A percentile compares a stretch with the other conserved stretches of the same genome.
Conservation (phyloP, 164 flowering plant species). For the Warburgia ugandensis region DNA sequence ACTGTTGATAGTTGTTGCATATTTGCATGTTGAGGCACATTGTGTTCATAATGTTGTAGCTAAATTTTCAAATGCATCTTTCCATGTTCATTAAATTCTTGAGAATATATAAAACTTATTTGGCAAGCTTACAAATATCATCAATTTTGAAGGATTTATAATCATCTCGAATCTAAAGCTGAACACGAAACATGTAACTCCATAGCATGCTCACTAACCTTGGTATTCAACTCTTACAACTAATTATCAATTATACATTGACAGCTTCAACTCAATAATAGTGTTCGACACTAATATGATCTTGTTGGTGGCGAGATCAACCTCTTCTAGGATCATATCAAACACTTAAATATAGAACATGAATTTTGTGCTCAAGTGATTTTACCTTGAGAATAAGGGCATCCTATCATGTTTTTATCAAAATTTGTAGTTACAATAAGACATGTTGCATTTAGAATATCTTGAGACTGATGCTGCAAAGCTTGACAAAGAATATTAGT, state of each 20-base stretch:
- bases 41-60: neutral
- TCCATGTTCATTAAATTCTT: neutral
- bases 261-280: neutral
- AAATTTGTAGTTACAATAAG: neutral
- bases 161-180: neutral
- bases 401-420: neutral
- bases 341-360: neutral
- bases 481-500: neutral
- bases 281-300: neutral
- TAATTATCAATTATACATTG: neutral
- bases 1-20: neutral
- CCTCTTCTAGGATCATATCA: neutral
- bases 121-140: neutral
- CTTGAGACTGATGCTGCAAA: neutral
- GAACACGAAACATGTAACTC: neutral
- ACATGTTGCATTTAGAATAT: neutral
- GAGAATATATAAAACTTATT: neutral
- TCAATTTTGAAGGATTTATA: neutral
- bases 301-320: neutral
- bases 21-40: neutral
- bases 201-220: neutral
- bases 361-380: neutral
- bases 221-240: neutral
- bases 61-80: neutral
- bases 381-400: neutral